Percentiles rank a stretch among this genome's conserved stretches.
These are phyloP conservation scores for Triangularia verruculosa DNA, from an alignment of 2,329 filamentous ascomycete genomes.

Conservation along the genomic window DNA sequence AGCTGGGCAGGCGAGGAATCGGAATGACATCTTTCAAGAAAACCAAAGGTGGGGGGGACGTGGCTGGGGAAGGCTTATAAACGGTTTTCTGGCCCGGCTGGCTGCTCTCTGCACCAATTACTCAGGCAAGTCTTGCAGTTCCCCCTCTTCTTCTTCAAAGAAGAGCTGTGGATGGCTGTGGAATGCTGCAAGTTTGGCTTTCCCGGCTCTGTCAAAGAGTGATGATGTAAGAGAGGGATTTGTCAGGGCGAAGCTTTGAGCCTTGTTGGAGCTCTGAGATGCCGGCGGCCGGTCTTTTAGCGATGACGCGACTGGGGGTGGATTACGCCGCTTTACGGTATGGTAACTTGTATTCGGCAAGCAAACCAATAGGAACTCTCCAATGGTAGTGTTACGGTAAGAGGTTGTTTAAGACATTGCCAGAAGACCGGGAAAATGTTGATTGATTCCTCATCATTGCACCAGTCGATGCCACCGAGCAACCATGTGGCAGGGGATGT, in stretches of 20 bases:
- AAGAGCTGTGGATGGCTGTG: background rate
- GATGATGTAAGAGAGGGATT: constrained; percentile 21
- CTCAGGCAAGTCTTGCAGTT: background rate
- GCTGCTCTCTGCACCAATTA: background rate
- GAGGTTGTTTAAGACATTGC: background rate
- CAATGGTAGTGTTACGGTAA: background rate
- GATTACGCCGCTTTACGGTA: background rate
- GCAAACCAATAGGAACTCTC: background rate
- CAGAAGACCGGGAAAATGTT: background rate
- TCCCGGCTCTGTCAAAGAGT: background rate
- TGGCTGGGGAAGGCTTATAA: constrained; percentile 10
- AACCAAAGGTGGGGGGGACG: constrained; percentile 7
- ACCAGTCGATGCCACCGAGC: background rate
- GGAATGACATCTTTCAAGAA: constrained; percentile 17
- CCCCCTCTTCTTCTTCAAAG: background rate
- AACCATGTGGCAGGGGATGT: background rate
- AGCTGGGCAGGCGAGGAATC: constrained; percentile 17
- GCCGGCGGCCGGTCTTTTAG: background rate
- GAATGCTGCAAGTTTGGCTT: background rate
- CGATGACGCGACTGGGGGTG: background rate
- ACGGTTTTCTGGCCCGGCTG: background rate
- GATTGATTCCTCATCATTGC: background rate
- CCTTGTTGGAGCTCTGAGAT: background rate
- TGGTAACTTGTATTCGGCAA: background rate
- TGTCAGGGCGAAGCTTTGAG: background rate